These are phyloP conservation scores for thale cress (Arabidopsis thaliana) DNA, from an alignment of 345 rosid genomes.

Conservation along the genomic window TAIR10.1 NC_003074.8:5547501-5548000, in stretches of 20 bases:
- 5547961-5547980: constrained; percentile 77
- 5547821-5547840: constrained; percentile 57
- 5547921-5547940: constrained; percentile 30
- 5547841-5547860: constrained; percentile 97
- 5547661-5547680: constrained; percentile 4
- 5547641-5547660: background rate
- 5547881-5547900: constrained; percentile 61
- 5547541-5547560: constrained; percentile 29
- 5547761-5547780: constrained; percentile 22
- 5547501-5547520: background rate
- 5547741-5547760: constrained; percentile 15
- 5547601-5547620: constrained; percentile 39
- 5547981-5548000: constrained; percentile 93
- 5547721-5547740: constrained; percentile 12
- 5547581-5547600: constrained; percentile 34
- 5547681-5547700: constrained; percentile 38
- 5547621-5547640: constrained; percentile 41
- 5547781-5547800: constrained; percentile 11
- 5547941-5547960: constrained; percentile 26
- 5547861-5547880: constrained; percentile 97
- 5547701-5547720: constrained; percentile 23
- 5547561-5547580: constrained; percentile 13
- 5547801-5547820: constrained; percentile 11
- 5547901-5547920: constrained; percentile 50
- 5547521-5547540: constrained; percentile 21